Conservation (phyloP, 148 eudicot species). For the Nepenthes mirabilis region DNA sequence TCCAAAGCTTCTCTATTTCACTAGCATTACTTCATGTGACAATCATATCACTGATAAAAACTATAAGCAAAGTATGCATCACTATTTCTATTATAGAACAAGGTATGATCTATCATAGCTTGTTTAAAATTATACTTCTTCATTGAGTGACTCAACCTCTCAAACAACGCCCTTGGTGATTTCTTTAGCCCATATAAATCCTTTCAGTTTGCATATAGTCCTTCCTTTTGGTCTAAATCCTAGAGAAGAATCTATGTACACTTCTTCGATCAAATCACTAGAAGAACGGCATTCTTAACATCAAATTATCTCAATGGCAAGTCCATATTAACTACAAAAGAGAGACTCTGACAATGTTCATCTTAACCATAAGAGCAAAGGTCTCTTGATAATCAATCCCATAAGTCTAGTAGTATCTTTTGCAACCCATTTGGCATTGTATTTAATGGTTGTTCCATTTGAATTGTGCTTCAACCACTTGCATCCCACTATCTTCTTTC, state of each 20-base stretch:
- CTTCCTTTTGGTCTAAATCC: not conserved
- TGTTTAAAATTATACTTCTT: not conserved
- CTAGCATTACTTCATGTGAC: not conserved
- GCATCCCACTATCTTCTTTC: not conserved
- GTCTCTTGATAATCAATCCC: not conserved
- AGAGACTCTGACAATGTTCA: not conserved
- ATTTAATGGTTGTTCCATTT: not conserved
- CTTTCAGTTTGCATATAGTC: not conserved
- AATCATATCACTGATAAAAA: not conserved
- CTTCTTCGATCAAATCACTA: not conserved
- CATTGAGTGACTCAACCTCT: not conserved
- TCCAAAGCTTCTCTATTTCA: not conserved
- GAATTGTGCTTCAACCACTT: not conserved
- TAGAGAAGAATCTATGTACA: not conserved
- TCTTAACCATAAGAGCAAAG: not conserved
- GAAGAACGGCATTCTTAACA: constrained; percentile 2
- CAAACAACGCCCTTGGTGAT: not conserved
- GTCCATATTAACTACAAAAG: not conserved
- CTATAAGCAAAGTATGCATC: not conserved
- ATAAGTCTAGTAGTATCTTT: not conserved
- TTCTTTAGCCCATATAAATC: not conserved
- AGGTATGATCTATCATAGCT: not conserved
- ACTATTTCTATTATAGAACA: not conserved
- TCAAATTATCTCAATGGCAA: not conserved
- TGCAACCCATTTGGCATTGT: not conserved